Evolutionary conservation across 495 filamentous ascomycete genomes (phyloP), one percentile per base, ranked within the genome.

Genomic region (Penicillium subrubescens): DNA sequence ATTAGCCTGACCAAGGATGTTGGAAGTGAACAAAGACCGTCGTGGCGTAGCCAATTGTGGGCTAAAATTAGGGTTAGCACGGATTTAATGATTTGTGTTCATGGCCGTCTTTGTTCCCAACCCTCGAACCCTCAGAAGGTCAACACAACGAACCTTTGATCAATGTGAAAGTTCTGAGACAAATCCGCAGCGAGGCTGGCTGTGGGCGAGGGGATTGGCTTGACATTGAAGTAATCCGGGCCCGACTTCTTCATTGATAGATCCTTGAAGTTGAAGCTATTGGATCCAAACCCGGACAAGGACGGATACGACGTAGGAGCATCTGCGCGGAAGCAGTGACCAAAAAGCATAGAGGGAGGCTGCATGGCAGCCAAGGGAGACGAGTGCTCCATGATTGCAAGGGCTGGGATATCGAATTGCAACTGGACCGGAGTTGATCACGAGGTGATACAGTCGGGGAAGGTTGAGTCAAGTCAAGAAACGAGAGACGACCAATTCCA

Each of bases 301-400:
- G 80, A 78, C 8, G 82, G 69, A 68, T 82, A 84, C 50, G 83
- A 79, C 44, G 84, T 76, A 5, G 85, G 75, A 29, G 79, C 74
- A 65, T 88, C 84, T 53, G 79, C 75, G 52, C 82, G 77, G 71
- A 83, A 86, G 77, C 84, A 87, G 35, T 80, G 79, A 2, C 83
- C 82, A 56, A 82, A 82, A 37, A 83, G 75, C 52, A 90, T 79
- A 35, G 90, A 86, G 5, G 88, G 85, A 65, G 92, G 92, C 83
- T 92, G 93, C 90, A 99, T 92, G 43, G 94, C 93, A 73, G 94
- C 95, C 70, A 97, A 79, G 51, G 95, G 95, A 61, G 95, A 99
- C 55, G 94, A 99, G 52, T 89, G 89, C 79, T 97, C 92, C 92
- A 99, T 97, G 61, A 64, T 76, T 33, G 59, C 63, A 50, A 21